A percentile compares a stretch with the other conserved stretches of the same genome.
Evolutionary conservation across 2,329 filamentous ascomycete species (phyloP).

Genomic region (Septoria linicola): DNA sequence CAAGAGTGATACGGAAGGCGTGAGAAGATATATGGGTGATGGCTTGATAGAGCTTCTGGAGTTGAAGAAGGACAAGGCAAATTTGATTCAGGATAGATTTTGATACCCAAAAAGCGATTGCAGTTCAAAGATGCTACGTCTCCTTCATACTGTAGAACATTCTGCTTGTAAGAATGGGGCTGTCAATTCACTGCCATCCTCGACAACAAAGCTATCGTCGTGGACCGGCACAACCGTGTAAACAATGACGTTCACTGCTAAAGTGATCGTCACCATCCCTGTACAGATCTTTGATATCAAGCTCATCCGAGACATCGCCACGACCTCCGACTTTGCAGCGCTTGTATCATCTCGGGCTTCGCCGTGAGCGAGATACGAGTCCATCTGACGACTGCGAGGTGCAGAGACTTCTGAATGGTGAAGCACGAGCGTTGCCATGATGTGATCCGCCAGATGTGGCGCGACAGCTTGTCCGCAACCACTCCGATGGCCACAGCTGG

Average conservation of each 20-base stretch:
- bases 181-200: too few relatives aligned
- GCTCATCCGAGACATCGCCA: conserved; percentile 6
- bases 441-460: too few relatives aligned
- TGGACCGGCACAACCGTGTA: background rate
- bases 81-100: conserved; percentile 7
- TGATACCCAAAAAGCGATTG: too few relatives aligned
- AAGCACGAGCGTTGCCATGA: too few relatives aligned
- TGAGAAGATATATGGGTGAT: conserved; percentile 18
- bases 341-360: conserved; percentile 1
- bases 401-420: too few relatives aligned
- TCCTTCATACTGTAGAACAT: too few relatives aligned
- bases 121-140: too few relatives aligned
- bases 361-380: background rate
- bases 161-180: too few relatives aligned
- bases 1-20: conserved; percentile 11
- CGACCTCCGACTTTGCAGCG: conserved; percentile 4
- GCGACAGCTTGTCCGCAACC: too few relatives aligned
- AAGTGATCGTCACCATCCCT: background rate
- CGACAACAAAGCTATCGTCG: too few relatives aligned
- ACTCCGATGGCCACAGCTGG: too few relatives aligned
- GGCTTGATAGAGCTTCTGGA: conserved; percentile 21
- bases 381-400: background rate
- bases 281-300: background rate
- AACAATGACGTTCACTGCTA: background rate
- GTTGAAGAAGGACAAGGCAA: conserved; percentile 17